Evolutionary conservation across 1,284 basidiomycete genomes (phyloP).

Genomic region (Leccinum subrobustum): DNA sequence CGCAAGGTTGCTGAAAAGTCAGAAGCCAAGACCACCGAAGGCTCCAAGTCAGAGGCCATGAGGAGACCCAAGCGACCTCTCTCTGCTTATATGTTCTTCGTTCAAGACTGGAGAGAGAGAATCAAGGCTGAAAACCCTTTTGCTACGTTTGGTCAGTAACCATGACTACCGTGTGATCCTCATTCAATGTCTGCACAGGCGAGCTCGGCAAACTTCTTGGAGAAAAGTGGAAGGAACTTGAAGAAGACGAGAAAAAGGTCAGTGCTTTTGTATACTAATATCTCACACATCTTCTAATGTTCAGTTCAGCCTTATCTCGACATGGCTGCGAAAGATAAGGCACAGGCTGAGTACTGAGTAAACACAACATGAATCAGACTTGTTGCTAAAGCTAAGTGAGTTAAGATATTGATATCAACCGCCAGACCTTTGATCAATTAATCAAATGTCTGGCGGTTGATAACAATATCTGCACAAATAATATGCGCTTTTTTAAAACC

Average conservation of each 20-base stretch:
- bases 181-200: conserved; percentile 39
- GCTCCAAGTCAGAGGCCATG: conserved; percentile 59
- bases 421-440: too few species aligned
- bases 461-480: too few species aligned
- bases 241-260: conserved; percentile 84
- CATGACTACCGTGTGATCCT: conserved; percentile 5
- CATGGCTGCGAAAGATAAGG: conserved; percentile 85
- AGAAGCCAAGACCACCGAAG: conserved; percentile 62
- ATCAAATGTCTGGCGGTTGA: too few species aligned
- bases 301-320: conserved; percentile 83
- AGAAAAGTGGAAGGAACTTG: conserved; percentile 88
- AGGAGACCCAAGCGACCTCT: conserved; percentile 81
- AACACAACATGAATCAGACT: too few species aligned
- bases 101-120: conserved; percentile 91
- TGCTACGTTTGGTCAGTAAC: conserved; percentile 79
- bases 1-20: conserved; percentile 75
- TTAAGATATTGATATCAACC: too few species aligned
- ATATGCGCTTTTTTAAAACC: too few species aligned
- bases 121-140: conserved; percentile 96
- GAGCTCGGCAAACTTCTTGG: conserved; percentile 88
- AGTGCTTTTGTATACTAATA: conserved; percentile 10
- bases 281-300: background rate
- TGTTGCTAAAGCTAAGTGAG: too few species aligned
- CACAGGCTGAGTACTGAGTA: conserved; percentile 57
- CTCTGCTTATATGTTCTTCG: conserved; percentile 99